phyloP scores from a whole-genome alignment of 192 early-diverging fungal genomes.

The Backusella tuberculispora region DNA sequence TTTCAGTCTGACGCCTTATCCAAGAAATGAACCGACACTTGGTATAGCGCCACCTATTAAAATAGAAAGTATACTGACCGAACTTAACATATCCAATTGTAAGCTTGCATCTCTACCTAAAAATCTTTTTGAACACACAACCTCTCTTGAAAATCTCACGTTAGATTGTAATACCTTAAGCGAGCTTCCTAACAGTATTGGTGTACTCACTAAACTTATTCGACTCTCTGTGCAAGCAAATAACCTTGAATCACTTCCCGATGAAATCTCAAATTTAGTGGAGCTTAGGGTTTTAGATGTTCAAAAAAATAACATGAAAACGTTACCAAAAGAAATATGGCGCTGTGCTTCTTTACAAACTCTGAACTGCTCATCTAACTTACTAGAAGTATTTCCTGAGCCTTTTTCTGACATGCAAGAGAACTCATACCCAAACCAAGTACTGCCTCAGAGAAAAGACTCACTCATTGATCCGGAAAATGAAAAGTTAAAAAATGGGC shows the following conservation, averaged over 20 bases:
- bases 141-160: slow-evolving; percentile 57
- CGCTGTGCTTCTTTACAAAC: slow-evolving; percentile 64
- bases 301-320: slow-evolving; percentile 76
- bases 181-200: slow-evolving; percentile 63
- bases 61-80: slow-evolving; percentile 29
- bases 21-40: slow-evolving; percentile 23
- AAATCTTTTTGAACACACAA: slow-evolving; percentile 60
- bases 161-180: slow-evolving; percentile 75
- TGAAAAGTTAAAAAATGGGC: not conserved
- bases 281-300: slow-evolving; percentile 66
- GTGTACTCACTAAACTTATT: slow-evolving; percentile 54
- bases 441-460: not conserved
- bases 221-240: slow-evolving; percentile 72
- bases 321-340: slow-evolving; percentile 81
- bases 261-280: slow-evolving; percentile 66
- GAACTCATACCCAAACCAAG: not conserved
- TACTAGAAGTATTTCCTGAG: slow-evolving; percentile 79
- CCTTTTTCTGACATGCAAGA: slow-evolving; percentile 43
- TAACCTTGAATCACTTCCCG: slow-evolving; percentile 63
- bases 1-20: slow-evolving; percentile 56
- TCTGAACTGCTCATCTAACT: slow-evolving; percentile 81
- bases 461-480: not conserved
- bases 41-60: not conserved
- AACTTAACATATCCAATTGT: slow-evolving; percentile 65
- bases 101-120: slow-evolving; percentile 68